Evolutionary conservation across 2,329 filamentous ascomycete genomes (phyloP), one percentile per base, ranked within the genome.

Genomic region (Penicillium sp.): DNA sequence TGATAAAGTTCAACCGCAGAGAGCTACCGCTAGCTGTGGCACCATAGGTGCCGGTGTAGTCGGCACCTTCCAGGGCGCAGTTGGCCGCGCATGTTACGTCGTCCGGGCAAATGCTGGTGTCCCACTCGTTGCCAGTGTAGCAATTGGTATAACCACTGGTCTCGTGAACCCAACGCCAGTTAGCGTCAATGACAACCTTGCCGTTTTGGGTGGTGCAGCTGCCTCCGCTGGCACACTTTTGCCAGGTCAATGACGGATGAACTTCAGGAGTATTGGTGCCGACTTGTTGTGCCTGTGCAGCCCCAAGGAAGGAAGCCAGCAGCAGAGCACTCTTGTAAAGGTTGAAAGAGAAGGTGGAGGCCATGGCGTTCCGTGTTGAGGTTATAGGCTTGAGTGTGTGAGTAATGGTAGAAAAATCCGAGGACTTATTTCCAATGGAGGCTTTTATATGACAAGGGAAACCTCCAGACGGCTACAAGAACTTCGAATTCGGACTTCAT

Each of bases 91-190:
- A 83, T 2, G 71, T 69, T 50, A 64, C 65, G 57, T 75, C 68
- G 53, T 76, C 72, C 4, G 73, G 72, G 66, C 79, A 81, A 12
- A 75, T 68, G 13, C 67, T 65, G 8, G 64, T 54, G 63, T 80
- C 72, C 73, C 75, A 77, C 11, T 59, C 59, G 66, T 80, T 80
- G 27, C 77, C 78, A 10, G 68, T 74, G 66, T 80, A 81, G 72
- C 79, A 81, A 70, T 82, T 82, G 57, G 70, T 76, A 53, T 71
- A 75, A 39, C 72, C 72, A 2, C 63, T 54, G 35, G 66, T 72
- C 33, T 68, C 65, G 64, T 81, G 77, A 38, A 79, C 63, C 79
- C 79, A 82, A 41, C 78, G 73, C 78, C 78, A 82, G 69, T 81
- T 81, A 19, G 48, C 35, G n/a, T 53, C 51, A 19, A 53, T 8